Conservation (phyloP, 1,284 basidiomycete species). For the Leccinum solheimii region DNA sequence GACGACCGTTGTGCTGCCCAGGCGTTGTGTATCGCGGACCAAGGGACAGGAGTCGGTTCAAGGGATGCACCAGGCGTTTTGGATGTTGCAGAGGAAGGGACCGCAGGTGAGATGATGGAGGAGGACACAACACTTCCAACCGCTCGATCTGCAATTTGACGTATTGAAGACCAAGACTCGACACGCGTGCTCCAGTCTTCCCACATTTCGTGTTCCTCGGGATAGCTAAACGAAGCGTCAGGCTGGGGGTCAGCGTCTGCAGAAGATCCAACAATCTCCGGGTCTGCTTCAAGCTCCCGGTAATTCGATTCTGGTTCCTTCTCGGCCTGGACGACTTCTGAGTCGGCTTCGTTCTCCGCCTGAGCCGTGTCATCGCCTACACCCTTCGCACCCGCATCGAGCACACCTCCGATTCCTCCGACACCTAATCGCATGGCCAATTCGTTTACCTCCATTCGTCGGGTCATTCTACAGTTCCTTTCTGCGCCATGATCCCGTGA, state of each 20-base stretch:
- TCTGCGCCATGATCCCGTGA: constrained; percentile 59
- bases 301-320: constrained; percentile 6
- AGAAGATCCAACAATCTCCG: constrained; percentile 19
- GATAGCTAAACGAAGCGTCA: constrained; percentile 1
- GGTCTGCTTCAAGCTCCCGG: constrained; percentile 20
- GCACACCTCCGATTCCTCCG: constrained; percentile 66
- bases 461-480: constrained; percentile 54
- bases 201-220: constrained; percentile 55
- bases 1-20: constrained; percentile 59
- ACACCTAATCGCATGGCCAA: constrained; percentile 78
- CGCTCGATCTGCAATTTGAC: constrained; percentile 70
- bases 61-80: constrained; percentile 40
- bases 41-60: constrained; percentile 59
- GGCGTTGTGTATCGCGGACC: constrained; percentile 60
- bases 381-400: constrained; percentile 41
- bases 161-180: constrained; percentile 66
- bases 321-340: constrained; percentile 6
- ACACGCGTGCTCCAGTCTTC: constrained; percentile 69
- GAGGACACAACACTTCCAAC: constrained; percentile 63
- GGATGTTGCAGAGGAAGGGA: constrained; percentile 8
- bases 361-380: constrained; percentile 8
- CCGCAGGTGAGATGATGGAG: constrained; percentile 22
- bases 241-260: constrained; percentile 11
- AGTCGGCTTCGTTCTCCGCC: constrained; percentile 14
- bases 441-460: constrained; percentile 75